Evolutionary conservation across 2,329 filamentous ascomycete species (phyloP), one percentile per base, ranked within the genome.

Genomic region (Beauveria pseudobassiana): DNA sequence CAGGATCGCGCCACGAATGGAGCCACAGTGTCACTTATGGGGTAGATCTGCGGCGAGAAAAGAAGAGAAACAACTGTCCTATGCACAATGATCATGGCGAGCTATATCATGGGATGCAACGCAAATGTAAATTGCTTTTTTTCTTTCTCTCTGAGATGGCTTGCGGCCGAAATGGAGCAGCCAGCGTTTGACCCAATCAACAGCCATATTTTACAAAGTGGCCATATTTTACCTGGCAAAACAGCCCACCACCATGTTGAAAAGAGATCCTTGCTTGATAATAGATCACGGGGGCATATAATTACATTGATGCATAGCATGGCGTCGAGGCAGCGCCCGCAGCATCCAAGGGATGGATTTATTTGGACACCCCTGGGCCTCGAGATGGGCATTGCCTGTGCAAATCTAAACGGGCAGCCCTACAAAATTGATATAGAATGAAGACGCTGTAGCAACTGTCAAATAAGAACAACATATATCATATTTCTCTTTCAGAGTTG

Each of bases 141-240:
- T 34, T 34, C 3, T 10, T 30, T 30, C 3, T 2, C 28, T 38
- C 16, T 28, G 52, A 54, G 38, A 43, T 54, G 52, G 38, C 52
- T 43, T 43, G 52, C 22, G 34, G 14, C 14, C 51, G 16, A 12
- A 20, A 54, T 43, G 51, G 51, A 43, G 52, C n/a, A 18, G 52
- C 24, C 22, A 43, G 16, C 3, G 38, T 8, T 4, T 9, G 52
- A 45, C 43, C 52, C 52, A 54, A 54, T 54, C 52, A 54, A 30
- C 38, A 26, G 24, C 38, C 8, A 8, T 20, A 12, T 3, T 28
- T n/a, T 5, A 24, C 42, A 48, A 56, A 48, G 54, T 56, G 42
- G 54, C 54, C 54, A 34, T 46, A 56, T 56, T 56, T 38, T 34
- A 46, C 54, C 54, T 56, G 26, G 54, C 5, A 56, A 56, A 56